Evolutionary conservation across 306 rosid species (phyloP), one percentile per base, ranked within the genome.

Genomic region (Pachyrhizus erosus): DNA sequence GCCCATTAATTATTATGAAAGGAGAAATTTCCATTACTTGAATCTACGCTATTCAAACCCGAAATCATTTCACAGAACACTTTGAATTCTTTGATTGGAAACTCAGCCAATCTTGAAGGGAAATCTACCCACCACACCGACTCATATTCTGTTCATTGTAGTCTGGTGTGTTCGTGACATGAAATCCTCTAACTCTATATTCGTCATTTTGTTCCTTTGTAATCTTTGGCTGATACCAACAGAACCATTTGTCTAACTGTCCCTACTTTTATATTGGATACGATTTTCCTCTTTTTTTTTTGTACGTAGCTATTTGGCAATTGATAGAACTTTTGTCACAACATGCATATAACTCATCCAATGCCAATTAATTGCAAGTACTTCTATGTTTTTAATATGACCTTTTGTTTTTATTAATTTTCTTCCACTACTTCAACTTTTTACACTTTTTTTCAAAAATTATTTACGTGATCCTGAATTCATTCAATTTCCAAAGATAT

Each of bases 261-360:
- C 54, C 48, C 21, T n/a, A 29, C 40, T 34, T 55, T 20, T 33
- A 20, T 18, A 61, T 34, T 37, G 9, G 67, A 73, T 71, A 17
- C 33, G 33, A 33, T 45, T 57, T 49, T 7, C 9, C 49, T 9
- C 48, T 29, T 1, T 3, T 61, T 15, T 62, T 7, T 29, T 27
- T 5, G 68, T 61, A 61, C 68, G 18, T 10, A 26, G 68, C 39
- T 31, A 5, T 14, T 29, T 15, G 4, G 15, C 8, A n/a, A 70
- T 73, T 78, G 45, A 78, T 64, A 29, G 39, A 24, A 52, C 55
- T 64, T 78, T 78, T 78, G 80, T 72, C 84, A 18, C 76, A 70
- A 21, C 15, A 27, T 37, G 42, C 42, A 37, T 61, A 8, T 48
- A 29, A 17, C 21, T 46, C 15, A 52, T 37, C 24, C 48, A 60